These are phyloP conservation scores for Chionographis japonica DNA, from an alignment of 106 monocot species.

Conservation along the genomic window DNA sequence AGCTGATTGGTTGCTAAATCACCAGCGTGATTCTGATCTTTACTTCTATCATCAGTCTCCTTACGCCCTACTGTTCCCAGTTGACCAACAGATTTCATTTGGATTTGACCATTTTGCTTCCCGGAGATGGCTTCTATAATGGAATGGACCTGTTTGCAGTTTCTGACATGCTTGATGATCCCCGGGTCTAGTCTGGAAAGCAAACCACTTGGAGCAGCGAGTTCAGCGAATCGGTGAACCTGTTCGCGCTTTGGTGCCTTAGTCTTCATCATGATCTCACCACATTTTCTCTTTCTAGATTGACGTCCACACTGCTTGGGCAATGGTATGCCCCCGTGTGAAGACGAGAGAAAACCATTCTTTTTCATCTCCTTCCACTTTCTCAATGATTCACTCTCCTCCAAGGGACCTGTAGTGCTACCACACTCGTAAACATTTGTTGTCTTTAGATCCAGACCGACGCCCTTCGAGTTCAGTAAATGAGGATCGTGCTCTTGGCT, in stretches of 20 bases:
- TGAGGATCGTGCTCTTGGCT: conserved; percentile 42
- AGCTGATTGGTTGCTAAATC: conserved; percentile 7
- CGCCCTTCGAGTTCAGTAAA: conserved; percentile 42
- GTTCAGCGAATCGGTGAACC: conserved; percentile 30
- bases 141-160: conserved; percentile 78
- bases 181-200: conserved; percentile 85
- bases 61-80: background rate
- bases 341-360: conserved; percentile 78
- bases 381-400: conserved; percentile 55
- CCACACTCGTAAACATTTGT: conserved; percentile 68
- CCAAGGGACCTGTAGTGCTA: conserved; percentile 60
- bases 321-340: conserved; percentile 39
- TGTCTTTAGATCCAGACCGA: conserved; percentile 26
- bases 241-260: conserved; percentile 36
- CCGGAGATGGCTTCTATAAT: conserved; percentile 83
- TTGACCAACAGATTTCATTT: conserved; percentile 8
- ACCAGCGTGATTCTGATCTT: conserved; percentile 5
- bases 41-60: conserved; percentile 13
- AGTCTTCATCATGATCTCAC: conserved; percentile 40
- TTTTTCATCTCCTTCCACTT: conserved; percentile 88
- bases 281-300: conserved; percentile 52
- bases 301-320: conserved; percentile 44
- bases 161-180: conserved; percentile 93
- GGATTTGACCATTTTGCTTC: conserved; percentile 22
- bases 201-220: conserved; percentile 63